Evolutionary conservation across 2,329 filamentous ascomycete genomes (phyloP).

Genomic region (Paecilomyces variotii): DNA sequence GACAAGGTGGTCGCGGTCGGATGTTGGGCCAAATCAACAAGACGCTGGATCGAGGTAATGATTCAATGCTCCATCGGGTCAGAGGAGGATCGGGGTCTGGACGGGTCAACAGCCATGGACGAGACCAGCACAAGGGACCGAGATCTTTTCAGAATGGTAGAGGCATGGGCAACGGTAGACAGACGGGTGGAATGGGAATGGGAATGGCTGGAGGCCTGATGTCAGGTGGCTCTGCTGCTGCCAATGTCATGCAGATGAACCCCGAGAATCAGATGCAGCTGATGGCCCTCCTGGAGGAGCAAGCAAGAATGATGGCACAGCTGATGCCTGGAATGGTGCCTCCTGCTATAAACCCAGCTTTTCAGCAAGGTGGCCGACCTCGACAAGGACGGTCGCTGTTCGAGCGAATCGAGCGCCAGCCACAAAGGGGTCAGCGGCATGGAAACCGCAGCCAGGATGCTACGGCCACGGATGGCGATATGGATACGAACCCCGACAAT

Average conservation of each 20-base stretch:
- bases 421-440: slow-evolving; percentile 30
- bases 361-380: slow-evolving; percentile 38
- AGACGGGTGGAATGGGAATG: slow-evolving; percentile 39
- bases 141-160: slow-evolving; percentile 42
- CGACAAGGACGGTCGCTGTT: slow-evolving; percentile 57
- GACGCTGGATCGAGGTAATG: slow-evolving; percentile 67
- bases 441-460: slow-evolving; percentile 11
- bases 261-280: slow-evolving; percentile 65
- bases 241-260: slow-evolving; percentile 50
- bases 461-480: slow-evolving; percentile 18
- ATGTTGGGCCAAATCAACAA: slow-evolving; percentile 80
- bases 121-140: slow-evolving; percentile 65
- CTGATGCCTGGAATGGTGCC: slow-evolving; percentile 51
- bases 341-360: slow-evolving; percentile 47
- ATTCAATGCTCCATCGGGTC: slow-evolving; percentile 72
- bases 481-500: slow-evolving; percentile 32
- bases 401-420: slow-evolving; percentile 55
- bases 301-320: slow-evolving; percentile 77
- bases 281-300: slow-evolving; percentile 73
- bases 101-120: slow-evolving; percentile 70
- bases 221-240: slow-evolving; percentile 22
- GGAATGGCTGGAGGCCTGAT: slow-evolving; percentile 16
- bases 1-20: slow-evolving; percentile 60
- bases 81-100: slow-evolving; percentile 64
- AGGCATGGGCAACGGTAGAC: slow-evolving; percentile 40